These are phyloP conservation scores for Chenopodium formosanum DNA, from an alignment of 148 eudicot genomes.

Conservation along the genomic window DNA sequence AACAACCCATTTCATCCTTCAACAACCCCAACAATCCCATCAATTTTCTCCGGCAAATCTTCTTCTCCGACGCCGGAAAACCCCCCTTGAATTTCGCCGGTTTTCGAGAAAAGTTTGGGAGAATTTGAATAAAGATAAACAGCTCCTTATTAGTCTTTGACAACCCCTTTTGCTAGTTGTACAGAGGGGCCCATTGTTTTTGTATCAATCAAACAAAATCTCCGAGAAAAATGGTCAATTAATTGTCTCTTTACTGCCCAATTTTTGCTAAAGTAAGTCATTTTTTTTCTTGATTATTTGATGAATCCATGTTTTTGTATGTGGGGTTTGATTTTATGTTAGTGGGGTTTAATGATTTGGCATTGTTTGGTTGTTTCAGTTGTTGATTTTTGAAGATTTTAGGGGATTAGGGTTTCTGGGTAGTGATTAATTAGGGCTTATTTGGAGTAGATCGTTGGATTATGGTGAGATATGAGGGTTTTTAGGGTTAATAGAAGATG, in stretches of 20 bases:
- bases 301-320: conserved; percentile 4
- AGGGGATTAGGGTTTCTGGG: conserved; percentile 44
- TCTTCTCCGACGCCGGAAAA: conserved; percentile 2
- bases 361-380: conserved; percentile 22
- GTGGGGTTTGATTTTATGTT: not conserved
- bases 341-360: conserved; percentile 18
- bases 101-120: not conserved
- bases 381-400: conserved; percentile 27
- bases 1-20: not conserved
- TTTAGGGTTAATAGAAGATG: conserved; percentile 38
- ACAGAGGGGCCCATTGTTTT: conserved; percentile 15
- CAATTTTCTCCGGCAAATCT: not conserved
- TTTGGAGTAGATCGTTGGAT: conserved; percentile 30
- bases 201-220: conserved; percentile 18
- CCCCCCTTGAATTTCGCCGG: not conserved
- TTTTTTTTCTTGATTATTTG: conserved; percentile 8
- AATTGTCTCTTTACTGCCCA: conserved; percentile 13
- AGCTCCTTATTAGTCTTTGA: conserved; percentile 9
- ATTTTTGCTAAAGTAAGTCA: conserved; percentile 26
- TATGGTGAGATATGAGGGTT: conserved; percentile 49
- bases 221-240: conserved; percentile 13
- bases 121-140: not conserved
- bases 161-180: conserved; percentile 11
- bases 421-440: conserved; percentile 21
- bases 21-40: conserved; percentile 16